phyloP scores from a whole-genome alignment of 331 rosid species.

The Rosa hybrid region DNA sequence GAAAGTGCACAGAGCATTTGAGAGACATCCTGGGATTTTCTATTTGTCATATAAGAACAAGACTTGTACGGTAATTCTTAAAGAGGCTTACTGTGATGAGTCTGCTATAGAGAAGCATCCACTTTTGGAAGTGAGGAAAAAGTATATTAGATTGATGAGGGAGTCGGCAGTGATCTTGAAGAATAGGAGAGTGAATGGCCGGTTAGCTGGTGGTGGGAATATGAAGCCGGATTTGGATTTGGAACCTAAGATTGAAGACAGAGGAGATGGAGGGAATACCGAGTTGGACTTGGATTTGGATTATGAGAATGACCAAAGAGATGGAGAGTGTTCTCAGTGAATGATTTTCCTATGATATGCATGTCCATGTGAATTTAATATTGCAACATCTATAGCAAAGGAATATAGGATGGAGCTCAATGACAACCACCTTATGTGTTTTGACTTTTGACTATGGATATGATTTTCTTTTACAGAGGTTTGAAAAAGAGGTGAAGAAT shows the following conservation, averaged over 20 bases:
- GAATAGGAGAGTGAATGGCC: constrained; percentile 52
- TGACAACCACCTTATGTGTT: background rate
- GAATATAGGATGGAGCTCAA: background rate
- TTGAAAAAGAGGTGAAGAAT: background rate
- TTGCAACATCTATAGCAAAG: background rate
- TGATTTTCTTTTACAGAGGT: background rate
- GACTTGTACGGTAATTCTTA: constrained; percentile 80
- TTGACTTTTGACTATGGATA: background rate
- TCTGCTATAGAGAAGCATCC: constrained; percentile 67
- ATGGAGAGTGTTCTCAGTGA: background rate
- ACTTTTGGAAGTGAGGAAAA: constrained; percentile 59
- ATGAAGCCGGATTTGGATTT: constrained; percentile 39
- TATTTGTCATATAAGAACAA: constrained; percentile 70
- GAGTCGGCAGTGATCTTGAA: constrained; percentile 55
- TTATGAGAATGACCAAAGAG: background rate
- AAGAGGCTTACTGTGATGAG: constrained; percentile 61
- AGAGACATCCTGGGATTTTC: constrained; percentile 82
- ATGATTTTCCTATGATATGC: background rate
- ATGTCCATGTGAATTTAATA: background rate
- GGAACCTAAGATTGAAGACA: constrained; percentile 40
- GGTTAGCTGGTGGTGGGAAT: constrained; percentile 23
- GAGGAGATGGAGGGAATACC: constrained; percentile 26
- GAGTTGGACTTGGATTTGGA: background rate
- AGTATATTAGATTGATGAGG: constrained; percentile 67
- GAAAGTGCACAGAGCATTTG: constrained; percentile 84